phyloP scores from a whole-genome alignment of 2,329 filamentous ascomycete genomes.

The Apiospora arundinis region DNA sequence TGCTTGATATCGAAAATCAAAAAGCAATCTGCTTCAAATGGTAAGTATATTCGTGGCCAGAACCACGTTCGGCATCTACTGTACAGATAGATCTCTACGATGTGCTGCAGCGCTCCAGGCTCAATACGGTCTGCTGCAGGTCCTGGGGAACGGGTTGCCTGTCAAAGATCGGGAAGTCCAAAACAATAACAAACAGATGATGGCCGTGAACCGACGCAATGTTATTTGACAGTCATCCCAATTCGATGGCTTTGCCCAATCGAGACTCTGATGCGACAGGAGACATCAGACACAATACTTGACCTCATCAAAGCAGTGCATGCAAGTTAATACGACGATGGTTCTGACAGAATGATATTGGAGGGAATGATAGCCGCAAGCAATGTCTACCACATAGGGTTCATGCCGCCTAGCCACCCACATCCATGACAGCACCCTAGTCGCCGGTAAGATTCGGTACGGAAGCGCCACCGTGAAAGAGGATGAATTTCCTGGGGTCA shows the following conservation, averaged over 20 bases:
- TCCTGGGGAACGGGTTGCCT: not conserved
- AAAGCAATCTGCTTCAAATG: not conserved
- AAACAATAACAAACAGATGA: constrained; percentile 11
- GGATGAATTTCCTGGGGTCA: constrained; percentile 6
- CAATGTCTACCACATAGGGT: not conserved
- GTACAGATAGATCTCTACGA: constrained; percentile 1
- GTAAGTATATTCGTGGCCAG: not conserved
- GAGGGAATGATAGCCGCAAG: not conserved
- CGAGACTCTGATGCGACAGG: not conserved
- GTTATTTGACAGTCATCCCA: constrained; percentile 7
- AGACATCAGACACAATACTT: not conserved
- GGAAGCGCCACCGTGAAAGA: constrained; percentile 13
- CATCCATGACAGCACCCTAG: constrained; percentile 10
- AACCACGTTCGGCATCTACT: not conserved
- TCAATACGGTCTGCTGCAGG: not conserved
- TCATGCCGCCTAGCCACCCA: not conserved
- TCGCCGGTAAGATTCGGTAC: constrained; percentile 14
- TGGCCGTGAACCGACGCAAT: constrained; percentile 4
- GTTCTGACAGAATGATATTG: not conserved
- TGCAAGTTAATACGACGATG: not conserved
- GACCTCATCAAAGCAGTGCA: not conserved
- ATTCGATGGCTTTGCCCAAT: not conserved
- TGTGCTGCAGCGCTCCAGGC: not conserved
- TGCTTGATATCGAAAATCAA: not conserved
- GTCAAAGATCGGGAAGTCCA: not conserved